Conservation (phyloP, 163 green algal genomes). For the Smithsoniella earleae region DNA sequence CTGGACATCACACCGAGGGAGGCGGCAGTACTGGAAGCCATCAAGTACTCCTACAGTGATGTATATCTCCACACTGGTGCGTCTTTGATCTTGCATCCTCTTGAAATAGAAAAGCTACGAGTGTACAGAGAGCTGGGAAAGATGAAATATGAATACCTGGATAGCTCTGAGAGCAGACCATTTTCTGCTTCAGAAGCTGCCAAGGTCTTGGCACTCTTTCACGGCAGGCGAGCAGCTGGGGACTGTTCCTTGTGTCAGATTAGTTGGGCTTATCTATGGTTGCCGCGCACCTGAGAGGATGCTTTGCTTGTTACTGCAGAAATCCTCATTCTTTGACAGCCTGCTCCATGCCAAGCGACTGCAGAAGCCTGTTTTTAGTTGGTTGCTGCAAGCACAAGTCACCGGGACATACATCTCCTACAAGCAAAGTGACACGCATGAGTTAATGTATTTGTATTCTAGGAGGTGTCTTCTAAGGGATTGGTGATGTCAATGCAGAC, state of each 20-base stretch:
- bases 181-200: not conserved
- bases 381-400: not conserved
- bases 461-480: not conserved
- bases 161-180: not conserved
- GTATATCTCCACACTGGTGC: slow-evolving; percentile 75
- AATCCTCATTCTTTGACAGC: not conserved
- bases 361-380: not conserved
- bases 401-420: not conserved
- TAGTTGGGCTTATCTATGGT: too few species aligned
- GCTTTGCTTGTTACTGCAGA: not conserved
- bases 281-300: too few species aligned
- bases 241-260: not conserved
- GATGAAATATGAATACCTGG: not conserved
- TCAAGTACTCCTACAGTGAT: slow-evolving; percentile 74
- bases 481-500: slow-evolving; percentile 38
- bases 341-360: not conserved
- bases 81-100: not conserved
- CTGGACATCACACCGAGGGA: slow-evolving; percentile 42
- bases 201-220: not conserved
- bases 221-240: not conserved
- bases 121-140: not conserved
- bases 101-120: not conserved
- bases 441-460: not conserved
- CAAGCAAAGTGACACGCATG: not conserved
- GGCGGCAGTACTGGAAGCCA: slow-evolving; percentile 51